Evolutionary conservation across 805 yeast species (phyloP).

Genomic region (Starmerella bacillaris): DNA sequence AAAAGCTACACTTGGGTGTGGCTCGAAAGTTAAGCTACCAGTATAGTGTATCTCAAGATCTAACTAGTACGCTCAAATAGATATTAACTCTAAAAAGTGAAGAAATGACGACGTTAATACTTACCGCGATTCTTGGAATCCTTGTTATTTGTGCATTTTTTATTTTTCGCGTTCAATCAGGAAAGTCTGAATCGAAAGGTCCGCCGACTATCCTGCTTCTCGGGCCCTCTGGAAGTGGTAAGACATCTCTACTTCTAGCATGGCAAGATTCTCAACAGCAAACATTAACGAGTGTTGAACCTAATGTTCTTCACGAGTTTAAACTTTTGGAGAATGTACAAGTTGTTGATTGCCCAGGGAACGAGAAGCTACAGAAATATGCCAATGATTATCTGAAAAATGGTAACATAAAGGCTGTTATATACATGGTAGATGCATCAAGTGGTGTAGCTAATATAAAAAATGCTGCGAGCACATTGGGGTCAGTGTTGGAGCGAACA

Average conservation of each 20-base stretch:
- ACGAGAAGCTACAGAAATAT: constrained; percentile 47
- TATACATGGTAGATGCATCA: constrained; percentile 66
- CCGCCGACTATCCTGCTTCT: constrained; percentile 43
- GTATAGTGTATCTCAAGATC: no score
- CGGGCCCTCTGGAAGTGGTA: constrained; percentile 51
- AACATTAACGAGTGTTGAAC: constrained; percentile 13
- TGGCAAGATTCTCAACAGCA: not conserved
- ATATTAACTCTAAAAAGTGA: no score
- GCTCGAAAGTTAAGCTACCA: no score
- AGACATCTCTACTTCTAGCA: constrained; percentile 36
- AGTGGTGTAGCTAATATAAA: constrained; percentile 31
- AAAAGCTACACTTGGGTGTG: no score
- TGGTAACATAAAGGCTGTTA: constrained; percentile 35
- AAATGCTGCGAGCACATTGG: constrained; percentile 40
- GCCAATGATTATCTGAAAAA: constrained; percentile 33
- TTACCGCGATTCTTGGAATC: no score
- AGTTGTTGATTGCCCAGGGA: constrained; percentile 80
- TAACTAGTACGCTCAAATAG: no score
- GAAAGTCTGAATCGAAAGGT: constrained; percentile 16
- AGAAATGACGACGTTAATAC: no score
- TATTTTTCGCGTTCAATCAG: no score
- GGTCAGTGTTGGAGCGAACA: constrained; percentile 40
- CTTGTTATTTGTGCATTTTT: no score
- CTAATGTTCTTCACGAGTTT: constrained; percentile 7
- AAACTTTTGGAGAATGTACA: constrained; percentile 6